These are phyloP conservation scores for Lepiota subincarnata DNA, from an alignment of 768 basidiomycete genomes.

Conservation along the genomic window DNA sequence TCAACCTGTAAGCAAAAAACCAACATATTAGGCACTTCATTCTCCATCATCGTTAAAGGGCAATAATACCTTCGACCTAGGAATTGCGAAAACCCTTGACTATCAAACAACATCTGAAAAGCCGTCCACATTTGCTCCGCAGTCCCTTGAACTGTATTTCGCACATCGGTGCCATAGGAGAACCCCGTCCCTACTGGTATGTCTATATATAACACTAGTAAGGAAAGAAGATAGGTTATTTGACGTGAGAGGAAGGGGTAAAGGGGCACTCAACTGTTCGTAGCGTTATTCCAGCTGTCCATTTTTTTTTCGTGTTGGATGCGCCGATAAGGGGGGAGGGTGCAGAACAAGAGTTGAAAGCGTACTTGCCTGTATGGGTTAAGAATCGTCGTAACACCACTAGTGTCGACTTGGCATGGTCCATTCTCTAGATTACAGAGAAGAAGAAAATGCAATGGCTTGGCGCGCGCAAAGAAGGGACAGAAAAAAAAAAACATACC, in stretches of 20 bases:
- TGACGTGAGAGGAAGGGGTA: neutral
- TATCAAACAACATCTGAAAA: constrained; percentile 2
- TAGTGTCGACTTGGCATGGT: constrained; percentile 4
- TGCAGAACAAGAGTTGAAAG: neutral
- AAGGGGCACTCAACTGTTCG: constrained; percentile 2
- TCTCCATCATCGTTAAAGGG: no score
- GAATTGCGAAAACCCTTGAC: constrained; percentile 1
- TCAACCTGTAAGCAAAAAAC: neutral
- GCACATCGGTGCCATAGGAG: constrained; percentile 1
- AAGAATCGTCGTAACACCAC: neutral
- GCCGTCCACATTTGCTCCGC: constrained; percentile 7
- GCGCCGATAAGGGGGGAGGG: neutral
- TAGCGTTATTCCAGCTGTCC: constrained; percentile 9
- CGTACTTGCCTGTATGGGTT: constrained; percentile 4
- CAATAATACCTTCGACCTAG: neutral
- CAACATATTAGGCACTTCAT: no score
- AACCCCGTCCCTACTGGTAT: constrained; percentile 4
- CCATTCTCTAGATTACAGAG: neutral
- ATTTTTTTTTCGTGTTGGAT: neutral
- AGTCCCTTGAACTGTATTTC: neutral
- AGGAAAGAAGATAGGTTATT: neutral
- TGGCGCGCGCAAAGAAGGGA: neutral
- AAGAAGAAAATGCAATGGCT: neutral
- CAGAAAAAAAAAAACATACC: constrained; percentile 20
- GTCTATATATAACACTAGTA: constrained; percentile 9